A percentile compares a stretch with the other conserved stretches of the same genome.
Evolutionary conservation across 257 asterid genomes (phyloP).

Genomic region (Plantago major): DNA sequence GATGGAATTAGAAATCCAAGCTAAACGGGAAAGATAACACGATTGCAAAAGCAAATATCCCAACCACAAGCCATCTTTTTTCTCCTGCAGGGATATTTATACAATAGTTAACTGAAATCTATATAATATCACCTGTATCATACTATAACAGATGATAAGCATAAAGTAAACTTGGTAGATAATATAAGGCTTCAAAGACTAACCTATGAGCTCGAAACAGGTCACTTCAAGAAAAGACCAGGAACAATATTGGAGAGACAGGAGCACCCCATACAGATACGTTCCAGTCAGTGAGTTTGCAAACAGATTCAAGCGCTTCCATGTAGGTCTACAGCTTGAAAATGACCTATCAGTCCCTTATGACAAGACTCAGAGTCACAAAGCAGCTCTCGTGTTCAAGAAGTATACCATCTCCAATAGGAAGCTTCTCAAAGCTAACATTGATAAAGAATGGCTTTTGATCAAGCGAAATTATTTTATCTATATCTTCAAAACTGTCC

Average conservation of each 20-base stretch:
- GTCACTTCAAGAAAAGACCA: constrained; percentile 73
- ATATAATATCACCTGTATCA: too few species aligned
- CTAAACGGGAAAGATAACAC: too few species aligned
- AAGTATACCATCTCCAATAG: constrained; percentile 35
- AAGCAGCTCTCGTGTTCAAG: constrained; percentile 51
- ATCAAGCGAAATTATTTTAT: constrained; percentile 61
- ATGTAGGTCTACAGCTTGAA: constrained; percentile 44
- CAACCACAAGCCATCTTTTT: too few species aligned
- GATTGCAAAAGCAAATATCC: too few species aligned
- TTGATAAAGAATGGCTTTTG: constrained; percentile 66
- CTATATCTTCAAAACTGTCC: constrained; percentile 59
- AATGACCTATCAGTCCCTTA: constrained; percentile 55
- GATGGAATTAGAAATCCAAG: too few species aligned
- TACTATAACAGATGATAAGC: too few species aligned
- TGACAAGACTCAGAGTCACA: constrained; percentile 38
- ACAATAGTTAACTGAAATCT: too few species aligned
- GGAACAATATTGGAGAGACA: constrained; percentile 62
- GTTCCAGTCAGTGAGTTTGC: constrained; percentile 44
- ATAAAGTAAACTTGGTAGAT: too few species aligned
- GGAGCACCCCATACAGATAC: constrained; percentile 33
- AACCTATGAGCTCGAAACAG: constrained; percentile 20
- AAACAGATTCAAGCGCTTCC: constrained; percentile 42
- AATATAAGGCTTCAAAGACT: neutral
- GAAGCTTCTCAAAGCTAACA: constrained; percentile 55
- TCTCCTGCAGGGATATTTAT: too few species aligned